Base-by-base conservation (phyloP, 2,329 filamentous ascomycete species). In the Ophiostoma sp. region DNA sequence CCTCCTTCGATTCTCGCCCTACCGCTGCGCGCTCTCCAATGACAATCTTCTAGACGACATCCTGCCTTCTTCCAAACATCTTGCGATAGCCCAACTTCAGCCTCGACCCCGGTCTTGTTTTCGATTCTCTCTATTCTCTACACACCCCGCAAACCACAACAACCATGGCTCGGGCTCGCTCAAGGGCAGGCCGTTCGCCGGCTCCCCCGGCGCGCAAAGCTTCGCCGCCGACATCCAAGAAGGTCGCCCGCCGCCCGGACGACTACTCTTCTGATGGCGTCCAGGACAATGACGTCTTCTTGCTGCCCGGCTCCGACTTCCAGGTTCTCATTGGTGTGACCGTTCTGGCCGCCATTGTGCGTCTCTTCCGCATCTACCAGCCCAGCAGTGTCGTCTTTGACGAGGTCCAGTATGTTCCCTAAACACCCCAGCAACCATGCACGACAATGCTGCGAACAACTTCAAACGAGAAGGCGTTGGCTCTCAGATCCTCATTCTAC, bases 321-420 rank as follows among this genome's bases (percentile, higher is more conserved):
- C 87, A 92, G 80, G 80, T 92, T 73, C 85, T 96, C 79, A 81
- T 87, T 27, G 81, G 85, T 68, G 80, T 98, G 74, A 96, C 93
- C 68, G 75, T 93, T 23, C 76, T 97, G 73, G 92, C 91, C 68
- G 85, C 90, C 70, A 82, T 89, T 74, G 92, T 99, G 74, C 91
- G 95, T 74, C 82, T 98, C 73, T 99, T 96, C 84, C 89, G 93
- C 77, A 97, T 99, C 82, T 97, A 96, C 79, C 93, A 97, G 79
- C 95, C 95, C 70, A 90, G 89, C 77, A 97, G 94, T 77, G 95
- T 99, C 72, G 95, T 99, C 75, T 99, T 99, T 79, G 95, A 99
- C 80, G 95, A 99, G 83, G 95, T 99, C 79, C 95, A 99, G 93
- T 97, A 87, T 79, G 93, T 89, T 6, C 11, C 23, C 13, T 23